Conservation (phyloP, 306 rosid genomes). For the Echinosophora koreensis region DNA sequence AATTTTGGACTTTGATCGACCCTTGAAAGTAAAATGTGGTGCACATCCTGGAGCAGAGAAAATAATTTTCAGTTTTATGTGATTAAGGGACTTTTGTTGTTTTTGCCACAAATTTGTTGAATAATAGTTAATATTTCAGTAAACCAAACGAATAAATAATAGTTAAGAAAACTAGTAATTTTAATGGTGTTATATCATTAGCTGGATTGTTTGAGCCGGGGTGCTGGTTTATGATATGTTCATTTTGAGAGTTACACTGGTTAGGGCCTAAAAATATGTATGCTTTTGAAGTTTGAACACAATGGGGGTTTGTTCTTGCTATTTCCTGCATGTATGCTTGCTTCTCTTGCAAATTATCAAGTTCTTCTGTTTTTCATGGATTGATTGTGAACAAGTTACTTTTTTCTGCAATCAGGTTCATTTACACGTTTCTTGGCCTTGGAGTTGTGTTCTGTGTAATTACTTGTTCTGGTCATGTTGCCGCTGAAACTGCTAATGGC, state of each 20-base stretch:
- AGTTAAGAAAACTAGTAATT: constrained; percentile 22
- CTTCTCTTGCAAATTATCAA: background rate
- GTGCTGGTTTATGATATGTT: constrained; percentile 15
- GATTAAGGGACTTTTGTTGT: constrained; percentile 4
- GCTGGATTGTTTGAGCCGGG: background rate
- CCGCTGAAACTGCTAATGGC: constrained; percentile 81
- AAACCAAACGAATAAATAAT: background rate
- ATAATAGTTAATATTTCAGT: background rate
- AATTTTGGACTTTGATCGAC: background rate
- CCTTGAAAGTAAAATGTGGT: background rate
- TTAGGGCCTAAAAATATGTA: background rate
- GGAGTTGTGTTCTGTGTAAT: constrained; percentile 70
- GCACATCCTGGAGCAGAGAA: background rate
- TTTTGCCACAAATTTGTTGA: background rate
- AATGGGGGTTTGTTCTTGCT: background rate
- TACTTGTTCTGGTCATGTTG: constrained; percentile 83
- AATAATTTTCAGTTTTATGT: background rate
- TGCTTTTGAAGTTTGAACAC: constrained; percentile 17
- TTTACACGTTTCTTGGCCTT: constrained; percentile 72
- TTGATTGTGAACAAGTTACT: constrained; percentile 13
- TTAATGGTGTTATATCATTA: background rate
- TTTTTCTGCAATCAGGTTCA: constrained; percentile 69
- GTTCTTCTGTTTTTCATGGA: constrained; percentile 13
- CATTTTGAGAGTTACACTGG: background rate
- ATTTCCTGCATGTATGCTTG: constrained; percentile 9